A percentile compares a stretch with the other conserved stretches of the same genome.
These are phyloP conservation scores for Phellinidium pouzarii DNA, from an alignment of 1,284 basidiomycete species.

Conservation along the genomic window DNA sequence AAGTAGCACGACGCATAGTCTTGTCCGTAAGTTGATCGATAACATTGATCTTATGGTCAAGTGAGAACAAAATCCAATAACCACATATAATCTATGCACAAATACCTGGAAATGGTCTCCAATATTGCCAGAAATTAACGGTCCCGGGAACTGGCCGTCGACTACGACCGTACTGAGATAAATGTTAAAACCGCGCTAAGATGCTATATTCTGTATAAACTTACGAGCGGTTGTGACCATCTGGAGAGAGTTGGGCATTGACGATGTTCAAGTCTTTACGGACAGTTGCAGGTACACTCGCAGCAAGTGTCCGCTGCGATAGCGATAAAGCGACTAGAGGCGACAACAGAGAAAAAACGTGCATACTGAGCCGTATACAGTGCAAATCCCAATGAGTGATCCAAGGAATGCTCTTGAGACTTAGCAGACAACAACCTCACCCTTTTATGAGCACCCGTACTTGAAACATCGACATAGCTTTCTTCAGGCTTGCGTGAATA, in stretches of 20 bases:
- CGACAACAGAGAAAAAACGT: not conserved
- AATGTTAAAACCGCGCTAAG: not conserved
- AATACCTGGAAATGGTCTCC: conserved; percentile 26
- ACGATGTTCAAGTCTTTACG: conserved; percentile 23
- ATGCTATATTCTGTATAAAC: not conserved
- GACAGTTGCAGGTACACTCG: conserved; percentile 9
- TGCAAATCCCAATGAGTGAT: not conserved
- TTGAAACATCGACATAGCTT: not conserved
- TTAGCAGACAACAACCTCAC: not conserved
- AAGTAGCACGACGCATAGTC: conserved; percentile 24
- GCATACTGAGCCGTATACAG: not conserved
- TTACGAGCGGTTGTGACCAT: conserved; percentile 23
- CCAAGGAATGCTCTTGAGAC: not conserved
- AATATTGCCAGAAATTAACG: conserved; percentile 28
- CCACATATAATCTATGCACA: not conserved
- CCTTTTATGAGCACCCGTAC: not conserved
- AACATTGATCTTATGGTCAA: conserved; percentile 20
- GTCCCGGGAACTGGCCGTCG: conserved; percentile 27
- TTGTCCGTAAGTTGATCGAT: conserved; percentile 21
- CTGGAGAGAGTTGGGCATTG: conserved; percentile 28
- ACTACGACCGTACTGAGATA: conserved; percentile 22
- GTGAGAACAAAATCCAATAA: not conserved
- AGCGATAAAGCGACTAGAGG: conserved; percentile 9
- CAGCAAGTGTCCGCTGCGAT: not conserved
- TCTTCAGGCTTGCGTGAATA: not conserved